A percentile compares a stretch with the other conserved stretches of the same genome.
These are phyloP conservation scores for Psilocybe tampanensis DNA, from an alignment of 768 basidiomycete genomes.

Conservation along the genomic window DNA sequence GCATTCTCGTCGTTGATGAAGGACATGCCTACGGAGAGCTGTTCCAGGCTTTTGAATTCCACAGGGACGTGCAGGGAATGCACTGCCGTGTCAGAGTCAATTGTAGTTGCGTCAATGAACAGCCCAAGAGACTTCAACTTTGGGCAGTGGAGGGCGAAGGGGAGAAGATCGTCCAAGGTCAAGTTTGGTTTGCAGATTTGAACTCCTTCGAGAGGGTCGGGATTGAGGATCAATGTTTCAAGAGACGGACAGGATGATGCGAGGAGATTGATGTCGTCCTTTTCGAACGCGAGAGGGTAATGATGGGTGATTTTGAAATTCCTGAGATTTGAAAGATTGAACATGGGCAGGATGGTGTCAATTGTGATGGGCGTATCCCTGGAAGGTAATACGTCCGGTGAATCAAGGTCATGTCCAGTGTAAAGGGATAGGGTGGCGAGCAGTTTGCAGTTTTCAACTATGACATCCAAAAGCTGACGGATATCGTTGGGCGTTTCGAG, in stretches of 20 bases:
- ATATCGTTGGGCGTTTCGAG: conserved; percentile 46
- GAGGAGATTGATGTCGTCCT: conserved; percentile 46
- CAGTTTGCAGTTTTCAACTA: conserved; percentile 51
- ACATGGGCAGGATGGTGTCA: conserved; percentile 36
- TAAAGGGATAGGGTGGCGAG: conserved; percentile 47
- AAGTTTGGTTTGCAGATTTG: conserved; percentile 30
- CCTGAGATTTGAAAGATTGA: conserved; percentile 33
- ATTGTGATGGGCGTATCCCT: conserved; percentile 29
- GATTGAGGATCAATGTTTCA: conserved; percentile 46
- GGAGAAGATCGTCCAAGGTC: conserved; percentile 39
- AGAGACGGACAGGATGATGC: conserved; percentile 48
- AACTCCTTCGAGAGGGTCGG: conserved; percentile 48
- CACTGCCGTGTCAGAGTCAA: conserved; percentile 16
- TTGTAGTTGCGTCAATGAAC: conserved; percentile 38
- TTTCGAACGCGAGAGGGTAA: conserved; percentile 38
- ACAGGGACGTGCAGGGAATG: conserved; percentile 18
- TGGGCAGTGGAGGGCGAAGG: conserved; percentile 42
- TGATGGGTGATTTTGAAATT: conserved; percentile 41
- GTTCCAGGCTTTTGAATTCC: conserved; percentile 34
- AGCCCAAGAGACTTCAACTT: conserved; percentile 43
- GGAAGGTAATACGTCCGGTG: not conserved
- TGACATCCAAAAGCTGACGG: conserved; percentile 41
- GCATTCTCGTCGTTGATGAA: conserved; percentile 41
- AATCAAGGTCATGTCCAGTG: conserved; percentile 24
- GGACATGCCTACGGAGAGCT: conserved; percentile 56